Evolutionary conservation across 371 early-diverging fungal genomes (phyloP), one percentile per base, ranked within the genome.

Genomic region (Coemansia sp.): DNA sequence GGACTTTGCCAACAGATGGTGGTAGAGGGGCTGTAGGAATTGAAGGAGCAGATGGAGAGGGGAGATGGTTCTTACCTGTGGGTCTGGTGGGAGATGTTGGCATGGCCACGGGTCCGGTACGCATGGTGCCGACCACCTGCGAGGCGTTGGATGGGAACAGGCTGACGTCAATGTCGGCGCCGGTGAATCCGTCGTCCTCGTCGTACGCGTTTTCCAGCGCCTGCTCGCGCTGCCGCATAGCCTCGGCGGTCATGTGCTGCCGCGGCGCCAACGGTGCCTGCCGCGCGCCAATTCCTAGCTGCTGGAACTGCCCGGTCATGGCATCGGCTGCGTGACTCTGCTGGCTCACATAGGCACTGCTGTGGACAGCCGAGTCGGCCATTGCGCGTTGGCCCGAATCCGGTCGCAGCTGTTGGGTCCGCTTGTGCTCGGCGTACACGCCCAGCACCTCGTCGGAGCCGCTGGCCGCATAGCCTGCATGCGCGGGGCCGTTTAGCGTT

Each of bases 191-290:
- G 42, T 72, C 72, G 52, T 72, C 72, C 1, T 63, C 56, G 60
- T 72, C 72, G 58, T 72, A 72, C 26, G 50, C 72, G 50, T 63
- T 54, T 30, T 72, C 72, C 16, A 67, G 63, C 30, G 47, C 56
- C 47, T 67, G 72, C 59, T 72, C 72, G 14, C 71, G 62, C 45
- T 55, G 47, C 14, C 68, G 57, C 49, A 55, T 55, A 10, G 67
- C 55, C 4, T 67, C 71, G 3, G 67, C 36, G 1, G 71, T 57
- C 50, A 55, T 14, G 13, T 57, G 56, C 55, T 62, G 63, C 20
- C 60, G 65, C 38, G 60, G 61, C 11, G 14, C 59, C 38, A 48
- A 20, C 8, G 59, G 48, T 20, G 45, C 36, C 48, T 58, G 32
- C 36, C 55, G 56, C 10, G 64, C 45, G 3, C 66, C 38, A n/a